Evolutionary conservation across 2,329 filamentous ascomycete genomes (phyloP), one percentile per base, ranked within the genome.

Genomic region (Fusarium staphyleae): DNA sequence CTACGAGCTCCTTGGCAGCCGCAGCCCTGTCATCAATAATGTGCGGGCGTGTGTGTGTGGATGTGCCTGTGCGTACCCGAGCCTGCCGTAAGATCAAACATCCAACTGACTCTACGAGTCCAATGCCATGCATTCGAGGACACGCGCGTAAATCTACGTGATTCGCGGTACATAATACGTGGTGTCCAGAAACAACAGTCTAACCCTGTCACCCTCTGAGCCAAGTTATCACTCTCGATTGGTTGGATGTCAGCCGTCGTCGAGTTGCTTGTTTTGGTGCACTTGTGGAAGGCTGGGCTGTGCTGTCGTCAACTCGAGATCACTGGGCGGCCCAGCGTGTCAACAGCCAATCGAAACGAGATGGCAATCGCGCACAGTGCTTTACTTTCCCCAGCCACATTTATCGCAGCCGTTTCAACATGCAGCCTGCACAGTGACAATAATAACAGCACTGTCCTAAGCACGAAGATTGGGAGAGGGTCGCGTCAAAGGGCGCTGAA

Each of bases 261-360:
- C 24, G 39, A 22, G 18, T 36, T 55, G 19, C 47, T 55, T 60
- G 50, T 57, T 63, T 58, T 58, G 55, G 48, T 36, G 43, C 41
- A 26, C 24, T 16, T 44, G 33, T 29, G 44, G 11, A 40, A 39
- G 42, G 37, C 40, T 46, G 42, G 47, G 42, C 53, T 19, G 40
- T 35, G n/a, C 22, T 24, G 22, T 8, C 9, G 22, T 48, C 46
- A 48, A 48, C 37, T 29, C 19, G 9, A 24, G 13, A 14, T 34
- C 19, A 36, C 35, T 26, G 36, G 14, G 16, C 7, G 26, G 32
- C 14, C 40, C 46, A 52, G 46, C 58, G 55, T 62, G 59, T 52
- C 33, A 39, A 14, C 37, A 28, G 18, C 58, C 55, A 62, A 62
- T 48, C 29, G 36, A 19, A 14, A 43, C 15, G 46, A 28, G 29